These are phyloP conservation scores for Lentinula sp. DNA, from an alignment of 768 basidiomycete genomes.

Conservation along the genomic window DNA sequence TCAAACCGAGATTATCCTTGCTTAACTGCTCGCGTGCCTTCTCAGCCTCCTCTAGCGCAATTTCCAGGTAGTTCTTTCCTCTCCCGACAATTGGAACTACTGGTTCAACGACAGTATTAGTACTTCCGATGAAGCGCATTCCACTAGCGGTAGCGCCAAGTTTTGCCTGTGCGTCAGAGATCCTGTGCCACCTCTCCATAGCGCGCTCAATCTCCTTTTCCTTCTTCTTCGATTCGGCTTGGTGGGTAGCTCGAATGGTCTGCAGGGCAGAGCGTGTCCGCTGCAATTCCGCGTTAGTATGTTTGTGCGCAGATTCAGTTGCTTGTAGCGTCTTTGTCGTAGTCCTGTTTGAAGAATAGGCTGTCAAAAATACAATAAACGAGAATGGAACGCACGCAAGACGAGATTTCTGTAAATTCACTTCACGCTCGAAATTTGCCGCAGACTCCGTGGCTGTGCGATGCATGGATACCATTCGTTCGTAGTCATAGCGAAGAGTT, in stretches of 20 bases:
- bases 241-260: conserved; percentile 60
- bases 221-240: conserved; percentile 71
- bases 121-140: conserved; percentile 24
- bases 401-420: conserved; percentile 65
- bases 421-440: conserved; percentile 75
- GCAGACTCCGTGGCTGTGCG: conserved; percentile 50
- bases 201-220: conserved; percentile 77
- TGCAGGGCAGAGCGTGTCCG: conserved; percentile 67
- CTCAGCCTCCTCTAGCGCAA: conserved; percentile 71
- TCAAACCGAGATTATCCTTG: conserved; percentile 61
- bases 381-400: conserved; percentile 46
- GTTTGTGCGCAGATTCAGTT: conserved; percentile 63
- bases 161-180: conserved; percentile 64
- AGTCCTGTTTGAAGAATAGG: conserved; percentile 27
- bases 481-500: conserved; percentile 77
- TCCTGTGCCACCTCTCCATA: conserved; percentile 67
- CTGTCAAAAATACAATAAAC: conserved; percentile 1
- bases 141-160: conserved; percentile 44
- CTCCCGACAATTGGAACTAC: conserved; percentile 38
- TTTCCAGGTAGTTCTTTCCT: conserved; percentile 53
- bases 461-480: conserved; percentile 66
- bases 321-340: conserved; percentile 48
- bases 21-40: conserved; percentile 51
- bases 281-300: conserved; percentile 63
- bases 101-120: conserved; percentile 36